These are phyloP conservation scores for Populus alba DNA, from an alignment of 345 rosid species.

Conservation along the genomic window DNA sequence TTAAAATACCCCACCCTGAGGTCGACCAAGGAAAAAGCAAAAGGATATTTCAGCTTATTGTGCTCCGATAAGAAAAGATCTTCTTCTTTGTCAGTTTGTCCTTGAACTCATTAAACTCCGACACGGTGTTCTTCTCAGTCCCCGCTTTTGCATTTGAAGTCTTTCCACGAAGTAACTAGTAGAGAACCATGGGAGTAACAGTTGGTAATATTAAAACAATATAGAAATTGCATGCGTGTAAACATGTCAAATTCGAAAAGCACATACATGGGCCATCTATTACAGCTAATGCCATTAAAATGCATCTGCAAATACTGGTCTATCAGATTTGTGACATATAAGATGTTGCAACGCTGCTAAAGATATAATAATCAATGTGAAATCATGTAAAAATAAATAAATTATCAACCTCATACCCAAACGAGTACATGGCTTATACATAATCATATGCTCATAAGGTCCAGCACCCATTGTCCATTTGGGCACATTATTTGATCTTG, in stretches of 20 bases:
- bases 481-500: conserved; percentile 43
- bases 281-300: not conserved
- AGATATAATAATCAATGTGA: not conserved
- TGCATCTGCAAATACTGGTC: conserved; percentile 1
- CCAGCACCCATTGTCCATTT: conserved; percentile 44
- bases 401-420: conserved; percentile 9
- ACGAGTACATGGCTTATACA: not conserved
- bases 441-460: conserved; percentile 12
- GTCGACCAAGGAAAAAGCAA: conserved; percentile 20
- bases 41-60: conserved; percentile 14
- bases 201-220: not conserved
- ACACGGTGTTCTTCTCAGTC: conserved; percentile 15
- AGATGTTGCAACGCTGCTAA: conserved; percentile 8
- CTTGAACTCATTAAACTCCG: conserved; percentile 14
- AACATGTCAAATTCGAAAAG: conserved; percentile 14
- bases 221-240: conserved; percentile 10
- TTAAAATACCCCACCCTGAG: conserved; percentile 8
- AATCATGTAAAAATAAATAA: conserved; percentile 19
- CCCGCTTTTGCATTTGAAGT: conserved; percentile 11
- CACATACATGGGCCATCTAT: not conserved
- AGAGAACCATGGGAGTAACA: not conserved
- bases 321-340: conserved; percentile 1
- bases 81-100: conserved; percentile 31
- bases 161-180: conserved; percentile 1
- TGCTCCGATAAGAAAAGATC: conserved; percentile 13